phyloP scores from a whole-genome alignment of 2,329 filamentous ascomycete genomes.

The Stemphylium beticola region DNA sequence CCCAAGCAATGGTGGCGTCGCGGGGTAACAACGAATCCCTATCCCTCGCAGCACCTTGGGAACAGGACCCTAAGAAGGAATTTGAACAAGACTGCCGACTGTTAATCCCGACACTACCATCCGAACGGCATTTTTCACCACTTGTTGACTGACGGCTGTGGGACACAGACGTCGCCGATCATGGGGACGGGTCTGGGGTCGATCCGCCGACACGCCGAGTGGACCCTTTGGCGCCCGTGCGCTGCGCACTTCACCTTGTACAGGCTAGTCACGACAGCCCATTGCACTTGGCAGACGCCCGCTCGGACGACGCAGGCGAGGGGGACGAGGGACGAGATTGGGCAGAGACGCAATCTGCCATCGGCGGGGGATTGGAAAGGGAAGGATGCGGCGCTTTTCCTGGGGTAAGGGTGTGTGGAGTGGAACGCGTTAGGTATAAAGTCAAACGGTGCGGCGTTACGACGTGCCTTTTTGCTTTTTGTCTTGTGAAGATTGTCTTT shows the following conservation, averaged over 20 bases:
- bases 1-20: no score
- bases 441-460: conserved; percentile 10
- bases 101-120: no score
- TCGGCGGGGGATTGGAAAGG: neutral
- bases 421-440: conserved; percentile 4
- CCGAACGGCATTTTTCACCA: no score
- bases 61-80: no score
- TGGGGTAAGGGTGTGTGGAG: neutral
- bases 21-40: no score
- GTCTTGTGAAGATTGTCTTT: neutral
- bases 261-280: conserved; percentile 7
- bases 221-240: conserved; percentile 6
- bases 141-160: conserved; percentile 13
- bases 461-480: neutral
- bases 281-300: conserved; percentile 10
- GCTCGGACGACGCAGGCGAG: neutral
- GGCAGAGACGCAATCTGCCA: conserved; percentile 4
- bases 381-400: neutral
- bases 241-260: neutral
- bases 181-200: conserved; percentile 10
- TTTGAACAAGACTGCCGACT: no score
- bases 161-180: conserved; percentile 8
- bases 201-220: conserved; percentile 13
- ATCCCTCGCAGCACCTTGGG: no score
- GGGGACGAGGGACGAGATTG: conserved; percentile 2